phyloP scores from a whole-genome alignment of 2,329 filamentous ascomycete species.

The Zymoseptoria pseudotritici region DNA sequence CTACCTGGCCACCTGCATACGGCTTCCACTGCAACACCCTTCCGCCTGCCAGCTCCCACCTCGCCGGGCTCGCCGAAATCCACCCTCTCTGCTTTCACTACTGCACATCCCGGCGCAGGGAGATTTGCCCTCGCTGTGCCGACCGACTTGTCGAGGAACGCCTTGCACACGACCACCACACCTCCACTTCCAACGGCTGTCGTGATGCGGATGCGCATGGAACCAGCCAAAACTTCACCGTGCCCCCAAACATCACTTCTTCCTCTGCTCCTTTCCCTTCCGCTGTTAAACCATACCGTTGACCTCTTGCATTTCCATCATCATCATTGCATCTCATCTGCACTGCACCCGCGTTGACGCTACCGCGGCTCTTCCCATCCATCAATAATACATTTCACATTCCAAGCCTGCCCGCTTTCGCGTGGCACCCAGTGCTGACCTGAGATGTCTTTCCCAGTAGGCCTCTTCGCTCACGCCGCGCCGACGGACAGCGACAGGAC shows the following conservation, averaged over 20 bases:
- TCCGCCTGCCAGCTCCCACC: not conserved
- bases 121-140: not conserved
- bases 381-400: not conserved
- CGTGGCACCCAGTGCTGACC: conserved; percentile 16
- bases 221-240: not conserved
- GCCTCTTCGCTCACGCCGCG: conserved; percentile 17
- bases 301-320: not conserved
- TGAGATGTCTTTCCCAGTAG: conserved; percentile 20
- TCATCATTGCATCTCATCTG: not conserved
- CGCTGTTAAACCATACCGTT: not conserved
- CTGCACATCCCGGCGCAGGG: not conserved
- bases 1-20: not conserved
- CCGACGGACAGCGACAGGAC: conserved; percentile 10
- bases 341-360: not conserved
- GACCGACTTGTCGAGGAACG: not conserved
- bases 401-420: not conserved
- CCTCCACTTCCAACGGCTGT: not conserved
- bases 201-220: not conserved
- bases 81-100: not conserved
- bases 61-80: not conserved
- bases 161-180: not conserved
- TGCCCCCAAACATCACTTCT: not conserved
- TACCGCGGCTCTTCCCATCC: not conserved
- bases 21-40: not conserved
- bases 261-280: not conserved